Evolutionary conservation across 441 rosid species (phyloP).

Genomic region (Pelargonium citronellum): DNA sequence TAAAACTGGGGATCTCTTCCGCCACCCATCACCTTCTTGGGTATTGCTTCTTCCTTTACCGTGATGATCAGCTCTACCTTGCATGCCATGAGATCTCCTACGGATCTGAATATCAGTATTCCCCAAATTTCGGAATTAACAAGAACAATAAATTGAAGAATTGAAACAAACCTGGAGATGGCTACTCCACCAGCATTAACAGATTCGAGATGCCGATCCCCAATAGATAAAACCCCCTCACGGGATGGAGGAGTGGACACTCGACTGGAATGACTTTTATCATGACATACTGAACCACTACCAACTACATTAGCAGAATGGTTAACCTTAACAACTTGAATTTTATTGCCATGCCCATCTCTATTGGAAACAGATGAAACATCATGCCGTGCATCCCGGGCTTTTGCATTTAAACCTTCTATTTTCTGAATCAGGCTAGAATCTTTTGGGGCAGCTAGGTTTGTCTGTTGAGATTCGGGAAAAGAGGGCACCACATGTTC

Average conservation of each 20-base stretch:
- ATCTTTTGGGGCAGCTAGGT: conserved; percentile 36
- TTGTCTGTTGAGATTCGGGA: conserved; percentile 25
- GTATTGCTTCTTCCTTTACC: conserved; percentile 45
- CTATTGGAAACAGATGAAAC: conserved; percentile 14
- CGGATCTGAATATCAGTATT: conserved; percentile 24
- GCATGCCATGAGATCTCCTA: conserved; percentile 24
- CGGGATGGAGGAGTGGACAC: conserved; percentile 24
- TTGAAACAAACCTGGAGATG: conserved; percentile 53
- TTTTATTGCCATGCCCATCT: conserved; percentile 11
- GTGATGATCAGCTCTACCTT: conserved; percentile 46
- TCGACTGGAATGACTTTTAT: conserved; percentile 30
- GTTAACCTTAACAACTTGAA: conserved; percentile 22
- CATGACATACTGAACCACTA: conserved; percentile 29
- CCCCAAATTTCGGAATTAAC: conserved; percentile 24
- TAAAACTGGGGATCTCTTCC: conserved; percentile 36
- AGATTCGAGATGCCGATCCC: conserved; percentile 36
- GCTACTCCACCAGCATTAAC: conserved; percentile 34
- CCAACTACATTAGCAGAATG: conserved; percentile 36
- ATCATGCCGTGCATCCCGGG: conserved; percentile 23
- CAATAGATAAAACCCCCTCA: conserved; percentile 35
- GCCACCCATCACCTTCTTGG: conserved; percentile 44
- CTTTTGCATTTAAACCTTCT: conserved; percentile 50
- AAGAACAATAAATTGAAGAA: conserved; percentile 20
- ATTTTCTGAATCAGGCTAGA: conserved; percentile 76
- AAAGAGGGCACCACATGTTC: conserved; percentile 24